Conservation (phyloP, 192 early-diverging fungal genomes). For the Coemansia furcata region DNA sequence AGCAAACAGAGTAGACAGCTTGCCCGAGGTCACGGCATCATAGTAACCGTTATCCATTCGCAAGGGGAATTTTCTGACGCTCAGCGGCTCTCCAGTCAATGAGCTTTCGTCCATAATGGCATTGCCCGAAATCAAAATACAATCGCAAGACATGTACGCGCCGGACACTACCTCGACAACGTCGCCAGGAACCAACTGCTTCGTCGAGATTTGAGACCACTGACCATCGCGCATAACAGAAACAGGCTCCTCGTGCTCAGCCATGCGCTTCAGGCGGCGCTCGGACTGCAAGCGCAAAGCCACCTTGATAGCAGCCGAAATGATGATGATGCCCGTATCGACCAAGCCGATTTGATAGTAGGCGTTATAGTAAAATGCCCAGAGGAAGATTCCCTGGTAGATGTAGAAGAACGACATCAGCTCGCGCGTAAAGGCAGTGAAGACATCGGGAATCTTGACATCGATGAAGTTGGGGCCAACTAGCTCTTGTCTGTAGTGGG, state of each 20-base stretch:
- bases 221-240: slow-evolving; percentile 55
- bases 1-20: slow-evolving; percentile 63
- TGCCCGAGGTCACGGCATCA: slow-evolving; percentile 36
- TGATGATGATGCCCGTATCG: slow-evolving; percentile 54
- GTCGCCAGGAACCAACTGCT: slow-evolving; percentile 63
- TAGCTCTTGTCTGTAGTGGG: slow-evolving; percentile 51
- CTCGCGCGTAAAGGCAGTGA: slow-evolving; percentile 53
- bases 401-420: slow-evolving; percentile 53
- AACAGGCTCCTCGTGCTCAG: slow-evolving; percentile 43
- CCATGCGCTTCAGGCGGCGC: slow-evolving; percentile 54
- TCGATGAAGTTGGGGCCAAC: slow-evolving; percentile 63
- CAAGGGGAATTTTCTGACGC: slow-evolving; percentile 67
- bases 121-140: slow-evolving; percentile 60
- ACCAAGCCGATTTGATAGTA: slow-evolving; percentile 57
- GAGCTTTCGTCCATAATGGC: slow-evolving; percentile 68
- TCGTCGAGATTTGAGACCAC: slow-evolving; percentile 56
- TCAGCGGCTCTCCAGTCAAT: slow-evolving; percentile 72
- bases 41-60: slow-evolving; percentile 53
- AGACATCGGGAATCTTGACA: slow-evolving; percentile 51
- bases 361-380: slow-evolving; percentile 55
- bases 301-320: slow-evolving; percentile 54
- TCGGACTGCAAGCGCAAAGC: slow-evolving; percentile 48
- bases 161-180: slow-evolving; percentile 47
- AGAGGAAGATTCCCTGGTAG: slow-evolving; percentile 58
- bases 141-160: slow-evolving; percentile 59